Evolutionary conservation across 2,329 filamentous ascomycete genomes (phyloP), one percentile per base, ranked within the genome.

Genomic region (Hymenoscyphus infarciens): DNA sequence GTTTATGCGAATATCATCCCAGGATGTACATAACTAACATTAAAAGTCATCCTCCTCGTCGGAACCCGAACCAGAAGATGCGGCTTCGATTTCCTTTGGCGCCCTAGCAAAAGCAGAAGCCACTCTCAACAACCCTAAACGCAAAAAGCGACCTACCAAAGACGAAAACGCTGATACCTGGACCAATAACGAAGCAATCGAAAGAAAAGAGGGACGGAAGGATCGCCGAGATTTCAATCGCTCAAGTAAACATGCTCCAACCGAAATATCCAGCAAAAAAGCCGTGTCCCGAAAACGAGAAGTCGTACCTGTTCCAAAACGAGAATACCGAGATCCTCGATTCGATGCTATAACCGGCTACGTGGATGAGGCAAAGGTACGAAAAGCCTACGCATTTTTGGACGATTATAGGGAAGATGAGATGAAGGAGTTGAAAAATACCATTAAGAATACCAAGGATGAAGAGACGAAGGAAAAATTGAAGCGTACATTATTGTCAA

Each of bases 51-150:
- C 60, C 11, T 31, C 42, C 19, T 61, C 59, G 15, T 59, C 67
- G 35, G 67, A 68, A 61, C 58, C 52, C 29, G 66, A 68, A 35
- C 57, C 63, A 5, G 67, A 70, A 49, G 70, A 72, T 56, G 77
- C 81, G 54, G 79, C 84, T 8, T 80, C 82, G 64, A 86, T 97
- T 67, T 95, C 92, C 27, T 97, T 98, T 72, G 93, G 92, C 66
- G 90, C 91, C n/a, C 81, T 97, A 49, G 91, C 91, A 67, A 91
- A 91, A 80, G 93, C 92, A 1, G 91, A 96, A 78, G 87, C 87
- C 45, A 83, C 86, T 0, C 77, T 96, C 59, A 73, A 64, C 62
- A 67, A 63, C 67, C 69, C 59, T 66, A 70, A 62, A 67, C 69
- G 63, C 65, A 73, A 56, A 66, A 72, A 70, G 63, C 60, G 72